Evolutionary conservation across 2,329 filamentous ascomycete species (phyloP).

Genomic region (Diplodia scrobiculata): DNA sequence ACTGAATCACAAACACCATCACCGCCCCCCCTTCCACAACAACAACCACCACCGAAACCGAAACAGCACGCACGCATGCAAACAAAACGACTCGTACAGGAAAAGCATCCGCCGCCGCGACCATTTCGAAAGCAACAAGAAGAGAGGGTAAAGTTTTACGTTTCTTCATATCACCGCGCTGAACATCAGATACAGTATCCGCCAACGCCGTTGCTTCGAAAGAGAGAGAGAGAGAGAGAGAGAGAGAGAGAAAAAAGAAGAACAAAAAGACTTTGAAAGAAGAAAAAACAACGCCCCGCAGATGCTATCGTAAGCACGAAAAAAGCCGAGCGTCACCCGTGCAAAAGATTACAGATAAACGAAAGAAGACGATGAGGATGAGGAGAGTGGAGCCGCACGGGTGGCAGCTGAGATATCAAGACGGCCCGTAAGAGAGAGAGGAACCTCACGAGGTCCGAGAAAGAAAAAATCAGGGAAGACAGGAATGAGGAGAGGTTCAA

Average conservation of each 20-base stretch:
- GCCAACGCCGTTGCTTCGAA: constrained; percentile 21
- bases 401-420: constrained; percentile 22
- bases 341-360: background rate
- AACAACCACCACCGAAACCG: background rate
- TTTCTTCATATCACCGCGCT: constrained; percentile 14
- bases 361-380: constrained; percentile 3
- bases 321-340: background rate
- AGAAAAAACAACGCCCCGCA: background rate
- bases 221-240: background rate
- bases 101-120: background rate
- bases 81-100: background rate
- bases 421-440: constrained; percentile 10
- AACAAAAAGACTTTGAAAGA: background rate
- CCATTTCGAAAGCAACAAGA: background rate
- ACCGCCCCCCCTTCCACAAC: background rate
- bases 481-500: background rate
- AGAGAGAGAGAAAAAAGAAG: background rate
- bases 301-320: constrained; percentile 4
- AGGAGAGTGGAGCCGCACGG: constrained; percentile 1
- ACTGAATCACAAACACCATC: background rate
- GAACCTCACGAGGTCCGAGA: background rate
- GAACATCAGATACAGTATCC: background rate
- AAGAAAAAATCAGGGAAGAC: background rate
- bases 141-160: background rate
- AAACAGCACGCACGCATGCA: background rate